phyloP scores from a whole-genome alignment of 768 basidiomycete species.

The Ramaria sp. region DNA sequence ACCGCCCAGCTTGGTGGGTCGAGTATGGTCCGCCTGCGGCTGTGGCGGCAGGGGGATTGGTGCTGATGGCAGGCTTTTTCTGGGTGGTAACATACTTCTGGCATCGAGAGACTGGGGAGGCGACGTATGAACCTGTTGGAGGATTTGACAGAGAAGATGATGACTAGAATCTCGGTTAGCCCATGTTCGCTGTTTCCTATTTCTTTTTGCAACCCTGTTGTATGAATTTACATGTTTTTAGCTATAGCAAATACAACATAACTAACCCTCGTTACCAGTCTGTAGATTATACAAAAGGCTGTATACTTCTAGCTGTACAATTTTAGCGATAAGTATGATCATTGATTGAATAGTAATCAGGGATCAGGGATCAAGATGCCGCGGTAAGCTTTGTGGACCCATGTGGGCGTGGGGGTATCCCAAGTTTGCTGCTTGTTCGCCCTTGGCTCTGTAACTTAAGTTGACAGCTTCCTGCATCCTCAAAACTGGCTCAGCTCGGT shows the following conservation, averaged over 20 bases:
- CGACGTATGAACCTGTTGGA: slow-evolving; percentile 85
- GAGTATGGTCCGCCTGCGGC: slow-evolving; percentile 62
- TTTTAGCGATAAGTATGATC: too few relatives aligned
- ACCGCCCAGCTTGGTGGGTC: slow-evolving; percentile 77
- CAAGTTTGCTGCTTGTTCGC: slow-evolving; percentile 1
- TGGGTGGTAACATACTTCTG: slow-evolving; percentile 62
- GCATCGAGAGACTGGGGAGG: slow-evolving; percentile 66
- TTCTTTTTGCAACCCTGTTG: neutral
- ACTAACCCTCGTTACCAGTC: neutral
- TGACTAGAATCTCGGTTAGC: slow-evolving; percentile 2
- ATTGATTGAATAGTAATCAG: too few relatives aligned
- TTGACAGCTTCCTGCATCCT: neutral
- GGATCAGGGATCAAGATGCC: too few relatives aligned
- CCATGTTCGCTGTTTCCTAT: neutral
- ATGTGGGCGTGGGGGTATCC: slow-evolving; percentile 2
- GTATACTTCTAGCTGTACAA: too few relatives aligned
- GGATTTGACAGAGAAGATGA: slow-evolving; percentile 41
- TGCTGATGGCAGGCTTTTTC: slow-evolving; percentile 60
- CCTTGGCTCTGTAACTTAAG: neutral
- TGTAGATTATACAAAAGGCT: neutral
- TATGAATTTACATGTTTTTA: neutral
- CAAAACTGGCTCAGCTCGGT: neutral
- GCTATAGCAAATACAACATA: neutral
- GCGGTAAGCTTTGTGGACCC: neutral
- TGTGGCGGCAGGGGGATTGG: slow-evolving; percentile 47